These are phyloP conservation scores for Cryptosporidium felis DNA, from an alignment of 169 alveolate species.

Conservation along the genomic window DNA sequence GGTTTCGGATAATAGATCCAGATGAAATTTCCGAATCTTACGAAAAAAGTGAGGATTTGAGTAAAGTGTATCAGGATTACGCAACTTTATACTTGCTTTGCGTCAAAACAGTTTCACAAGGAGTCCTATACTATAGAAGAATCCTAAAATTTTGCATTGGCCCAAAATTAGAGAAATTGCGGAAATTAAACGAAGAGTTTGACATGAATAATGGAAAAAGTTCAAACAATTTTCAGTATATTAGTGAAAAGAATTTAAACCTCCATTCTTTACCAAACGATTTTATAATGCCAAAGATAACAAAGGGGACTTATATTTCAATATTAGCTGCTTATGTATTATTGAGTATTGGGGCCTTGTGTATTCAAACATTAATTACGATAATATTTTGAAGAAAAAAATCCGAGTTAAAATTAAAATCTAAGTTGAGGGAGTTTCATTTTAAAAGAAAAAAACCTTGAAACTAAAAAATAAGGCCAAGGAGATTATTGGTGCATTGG, in stretches of 20 bases:
- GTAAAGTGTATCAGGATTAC: conserved; percentile 36
- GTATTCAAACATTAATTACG: background rate
- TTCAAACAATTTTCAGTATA: conserved; percentile 44
- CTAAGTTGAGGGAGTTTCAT: too few relatives aligned
- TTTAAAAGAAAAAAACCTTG: too few relatives aligned
- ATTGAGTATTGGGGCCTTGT: conserved; percentile 1
- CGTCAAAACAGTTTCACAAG: conserved; percentile 13
- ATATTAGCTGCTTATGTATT: background rate
- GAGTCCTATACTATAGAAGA: conserved; percentile 15
- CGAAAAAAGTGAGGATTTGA: conserved; percentile 3
- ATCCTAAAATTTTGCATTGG: background rate
- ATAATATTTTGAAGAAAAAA: conserved; percentile 20
- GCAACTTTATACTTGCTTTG: conserved; percentile 53
- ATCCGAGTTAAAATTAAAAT: conserved; percentile 8
- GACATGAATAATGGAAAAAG: conserved; percentile 24
- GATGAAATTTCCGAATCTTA: conserved; percentile 1
- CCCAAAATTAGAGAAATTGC: background rate
- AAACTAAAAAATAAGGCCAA: too few relatives aligned
- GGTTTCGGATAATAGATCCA: conserved; percentile 11
- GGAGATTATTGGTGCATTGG: too few relatives aligned
- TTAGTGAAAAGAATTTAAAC: conserved; percentile 4
- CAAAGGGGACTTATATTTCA: conserved; percentile 5
- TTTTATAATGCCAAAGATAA: background rate
- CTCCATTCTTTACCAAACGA: conserved; percentile 60
- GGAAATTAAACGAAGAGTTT: background rate